These are phyloP conservation scores for Pythium rhizo-oryzae DNA, from an alignment of 352 stramenopile genomes.

Conservation along the genomic window DNA sequence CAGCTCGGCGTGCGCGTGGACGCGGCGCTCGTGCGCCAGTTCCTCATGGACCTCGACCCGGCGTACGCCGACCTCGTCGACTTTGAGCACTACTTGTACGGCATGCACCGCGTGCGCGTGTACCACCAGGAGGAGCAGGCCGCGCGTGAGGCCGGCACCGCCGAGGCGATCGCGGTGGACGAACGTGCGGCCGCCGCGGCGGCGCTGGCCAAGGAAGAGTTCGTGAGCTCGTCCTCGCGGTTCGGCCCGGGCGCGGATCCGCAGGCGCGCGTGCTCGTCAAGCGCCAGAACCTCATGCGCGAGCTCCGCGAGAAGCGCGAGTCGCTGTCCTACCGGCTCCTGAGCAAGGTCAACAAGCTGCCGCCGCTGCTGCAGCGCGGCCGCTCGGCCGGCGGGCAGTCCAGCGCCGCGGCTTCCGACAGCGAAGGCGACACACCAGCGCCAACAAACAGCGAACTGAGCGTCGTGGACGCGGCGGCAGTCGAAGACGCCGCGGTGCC, in stretches of 20 bases:
- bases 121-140: conserved; percentile 65
- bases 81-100: conserved; percentile 82
- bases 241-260: conserved; percentile 60
- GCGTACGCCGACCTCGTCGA: conserved; percentile 79
- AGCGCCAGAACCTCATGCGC: conserved; percentile 72
- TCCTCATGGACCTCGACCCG: conserved; percentile 58
- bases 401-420: background rate
- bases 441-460: background rate
- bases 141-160: background rate
- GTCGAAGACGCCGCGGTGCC: conserved; percentile 30
- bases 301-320: conserved; percentile 76
- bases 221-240: conserved; percentile 59
- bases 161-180: background rate
- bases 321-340: conserved; percentile 66
- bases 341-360: conserved; percentile 60
- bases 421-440: background rate
- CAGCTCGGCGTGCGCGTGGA: conserved; percentile 66
- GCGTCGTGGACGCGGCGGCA: background rate
- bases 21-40: conserved; percentile 43
- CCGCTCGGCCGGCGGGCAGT: conserved; percentile 4
- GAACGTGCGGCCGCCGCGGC: background rate
- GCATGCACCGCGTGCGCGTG: conserved; percentile 73
- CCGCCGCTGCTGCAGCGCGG: conserved; percentile 47
- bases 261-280: conserved; percentile 57
- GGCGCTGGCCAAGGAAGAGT: conserved; percentile 33